Percentiles rank a stretch among this genome's conserved stretches.
Evolutionary conservation across 1,139 yeast genomes (phyloP).

Genomic region (Geotrichum reessii): DNA sequence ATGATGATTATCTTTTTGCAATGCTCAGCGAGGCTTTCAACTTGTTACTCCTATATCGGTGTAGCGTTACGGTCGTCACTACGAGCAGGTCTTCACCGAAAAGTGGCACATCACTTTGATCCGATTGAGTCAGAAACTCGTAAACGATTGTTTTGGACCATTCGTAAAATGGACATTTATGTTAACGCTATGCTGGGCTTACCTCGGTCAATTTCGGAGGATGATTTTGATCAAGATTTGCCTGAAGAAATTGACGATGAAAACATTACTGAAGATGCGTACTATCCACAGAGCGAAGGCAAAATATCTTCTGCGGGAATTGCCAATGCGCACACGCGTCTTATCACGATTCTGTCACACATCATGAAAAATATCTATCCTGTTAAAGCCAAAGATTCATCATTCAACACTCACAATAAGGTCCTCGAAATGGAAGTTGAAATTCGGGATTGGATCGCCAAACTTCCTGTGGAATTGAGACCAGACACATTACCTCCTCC

Average conservation of each 20-base stretch:
- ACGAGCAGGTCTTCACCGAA: slow-evolving; percentile 81
- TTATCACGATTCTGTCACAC: slow-evolving; percentile 54
- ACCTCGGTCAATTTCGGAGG: slow-evolving; percentile 61
- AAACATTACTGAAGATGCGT: slow-evolving; percentile 63
- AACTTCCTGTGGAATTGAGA: slow-evolving; percentile 63
- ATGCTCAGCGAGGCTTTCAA: slow-evolving; percentile 82
- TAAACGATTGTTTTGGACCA: slow-evolving; percentile 79
- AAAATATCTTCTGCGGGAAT: slow-evolving; percentile 70
- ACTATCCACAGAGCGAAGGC: slow-evolving; percentile 33
- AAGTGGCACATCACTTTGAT: slow-evolving; percentile 57
- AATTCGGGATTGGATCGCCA: slow-evolving; percentile 66
- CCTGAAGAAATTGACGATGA: slow-evolving; percentile 87
- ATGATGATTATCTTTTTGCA: slow-evolving; percentile 68
- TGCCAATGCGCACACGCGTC: slow-evolving; percentile 77
- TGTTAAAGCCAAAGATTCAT: slow-evolving; percentile 36
- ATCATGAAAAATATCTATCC: slow-evolving; percentile 55
- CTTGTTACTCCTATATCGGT: slow-evolving; percentile 88
- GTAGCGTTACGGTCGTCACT: slow-evolving; percentile 81
- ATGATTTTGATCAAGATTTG: slow-evolving; percentile 82
- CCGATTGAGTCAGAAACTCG: slow-evolving; percentile 82
- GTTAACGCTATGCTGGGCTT: slow-evolving; percentile 83
- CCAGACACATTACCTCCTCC: slow-evolving; percentile 63
- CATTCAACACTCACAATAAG: slow-evolving; percentile 47
- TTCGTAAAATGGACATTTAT: slow-evolving; percentile 86
- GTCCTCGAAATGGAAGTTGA: slow-evolving; percentile 73